phyloP scores from a whole-genome alignment of 805 yeast genomes.

The Candida silvatica region DNA sequence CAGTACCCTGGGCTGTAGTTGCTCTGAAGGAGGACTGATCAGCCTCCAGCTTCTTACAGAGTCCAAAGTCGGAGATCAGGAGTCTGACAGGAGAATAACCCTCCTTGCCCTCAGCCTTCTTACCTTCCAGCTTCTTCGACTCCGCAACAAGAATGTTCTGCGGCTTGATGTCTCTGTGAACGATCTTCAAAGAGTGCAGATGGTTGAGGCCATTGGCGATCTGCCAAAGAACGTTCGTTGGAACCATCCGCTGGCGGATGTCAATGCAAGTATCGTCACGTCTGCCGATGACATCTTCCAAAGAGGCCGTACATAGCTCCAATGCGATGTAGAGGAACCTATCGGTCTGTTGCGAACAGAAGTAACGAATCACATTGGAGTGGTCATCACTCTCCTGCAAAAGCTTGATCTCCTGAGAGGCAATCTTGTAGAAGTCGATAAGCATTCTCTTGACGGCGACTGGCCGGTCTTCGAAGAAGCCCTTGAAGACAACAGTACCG shows the following conservation, averaged over 20 bases:
- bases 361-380: constrained; percentile 89
- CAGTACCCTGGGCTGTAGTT: constrained; percentile 88
- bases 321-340: constrained; percentile 86
- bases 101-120: constrained; percentile 7
- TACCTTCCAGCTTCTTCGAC: constrained; percentile 34
- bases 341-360: constrained; percentile 86
- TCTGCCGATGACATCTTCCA: constrained; percentile 72
- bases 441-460: constrained; percentile 96
- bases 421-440: constrained; percentile 87
- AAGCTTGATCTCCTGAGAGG: constrained; percentile 81
- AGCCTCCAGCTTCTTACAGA: constrained; percentile 83
- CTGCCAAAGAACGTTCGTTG: constrained; percentile 56
- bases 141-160: constrained; percentile 85
- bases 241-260: constrained; percentile 34
- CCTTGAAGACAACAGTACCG: constrained; percentile 91
- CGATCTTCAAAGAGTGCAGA: constrained; percentile 81
- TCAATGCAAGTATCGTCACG: constrained; percentile 30
- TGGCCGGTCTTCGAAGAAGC: constrained; percentile 83
- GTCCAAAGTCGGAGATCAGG: constrained; percentile 90
- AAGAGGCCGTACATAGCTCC: constrained; percentile 81
- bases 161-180: constrained; percentile 92
- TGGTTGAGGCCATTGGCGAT: constrained; percentile 80
- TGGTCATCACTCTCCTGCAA: constrained; percentile 95
- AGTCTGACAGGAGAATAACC: constrained; percentile 47
- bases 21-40: constrained; percentile 93